Evolutionary conservation across 2,329 filamentous ascomycete genomes (phyloP), one percentile per base, ranked within the genome.

Genomic region (Botrytis fragariae): DNA sequence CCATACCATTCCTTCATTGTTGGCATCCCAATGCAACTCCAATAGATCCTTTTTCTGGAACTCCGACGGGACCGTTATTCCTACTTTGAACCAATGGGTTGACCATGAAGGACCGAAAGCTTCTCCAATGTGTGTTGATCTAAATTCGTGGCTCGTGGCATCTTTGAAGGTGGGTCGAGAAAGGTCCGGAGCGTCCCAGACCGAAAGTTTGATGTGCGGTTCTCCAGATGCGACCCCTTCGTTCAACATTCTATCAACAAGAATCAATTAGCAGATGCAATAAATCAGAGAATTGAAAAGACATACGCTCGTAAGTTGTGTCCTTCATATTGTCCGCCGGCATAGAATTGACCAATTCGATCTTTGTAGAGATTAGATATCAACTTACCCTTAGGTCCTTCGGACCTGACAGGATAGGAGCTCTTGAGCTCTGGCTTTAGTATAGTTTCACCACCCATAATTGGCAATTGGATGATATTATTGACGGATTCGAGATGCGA

Each of bases 1-100:
- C 94, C 95, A 99, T 62, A 99, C 89, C 82, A 98, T 85, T n/a
- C 93, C 96, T 84, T 99, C 96, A 78, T 94, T 97, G 84, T 93
- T 92, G 54, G 92, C 92, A 83, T 99, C 95, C 95, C 96, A 99
- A 79, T 97, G 94, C 73, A 98, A 90, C 83, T 98, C 95, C n/a
- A 99, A 87, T 64, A 92, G 90, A 77, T 95, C 90, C 79, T 96
- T 93, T 76, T 94, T 84, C 39, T 83, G 84, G 79, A 98, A 88
- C 20, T 93, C 85, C 72, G 89, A 81, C 12, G 96, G 95, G 22
- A 98, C 87, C 7, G 89, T 93, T 75, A 99, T 84, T 73, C 91
- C 85, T 72, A 98, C 89, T 78, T 91, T 93, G 87, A 99, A 97
- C 96, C 96, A 99, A 82, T 98, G 96, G 14, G 96, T 99, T 2